These are phyloP conservation scores for Vaccinium corymbosum DNA, from an alignment of 148 eudicot species.

Conservation along the genomic window DNA sequence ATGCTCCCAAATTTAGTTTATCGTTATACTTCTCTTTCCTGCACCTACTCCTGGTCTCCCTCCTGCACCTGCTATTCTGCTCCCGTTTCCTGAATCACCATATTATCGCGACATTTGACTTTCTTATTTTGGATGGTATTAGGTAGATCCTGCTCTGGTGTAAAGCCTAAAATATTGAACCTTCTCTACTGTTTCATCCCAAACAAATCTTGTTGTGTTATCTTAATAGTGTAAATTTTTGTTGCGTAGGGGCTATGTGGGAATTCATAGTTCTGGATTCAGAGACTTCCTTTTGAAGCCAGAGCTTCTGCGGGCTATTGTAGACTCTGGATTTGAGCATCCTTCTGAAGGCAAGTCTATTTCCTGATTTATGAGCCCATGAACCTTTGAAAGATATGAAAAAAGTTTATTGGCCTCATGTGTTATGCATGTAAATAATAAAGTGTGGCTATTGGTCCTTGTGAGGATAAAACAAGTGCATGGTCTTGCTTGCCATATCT, in stretches of 20 bases:
- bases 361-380: neutral
- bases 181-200: neutral
- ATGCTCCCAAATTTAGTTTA: no score
- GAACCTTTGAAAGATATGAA: neutral
- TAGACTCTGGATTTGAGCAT: constrained; percentile 68
- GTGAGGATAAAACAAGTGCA: neutral
- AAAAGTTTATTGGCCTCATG: neutral
- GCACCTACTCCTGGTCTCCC: no score
- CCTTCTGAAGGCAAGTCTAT: constrained; percentile 60
- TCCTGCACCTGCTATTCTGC: no score
- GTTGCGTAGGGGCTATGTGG: constrained; percentile 49
- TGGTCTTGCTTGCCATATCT: neutral
- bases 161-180: neutral
- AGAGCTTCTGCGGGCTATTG: constrained; percentile 65
- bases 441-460: neutral
- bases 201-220: neutral
- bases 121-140: neutral
- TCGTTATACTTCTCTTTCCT: no score
- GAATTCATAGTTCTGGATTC: constrained; percentile 69
- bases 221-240: neutral
- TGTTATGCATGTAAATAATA: neutral
- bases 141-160: neutral
- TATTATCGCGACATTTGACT: neutral
- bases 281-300: constrained; percentile 69
- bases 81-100: no score